These are phyloP conservation scores for Sugiyamaella marilandica DNA, from an alignment of 805 yeast species.

Conservation along the genomic window DNA sequence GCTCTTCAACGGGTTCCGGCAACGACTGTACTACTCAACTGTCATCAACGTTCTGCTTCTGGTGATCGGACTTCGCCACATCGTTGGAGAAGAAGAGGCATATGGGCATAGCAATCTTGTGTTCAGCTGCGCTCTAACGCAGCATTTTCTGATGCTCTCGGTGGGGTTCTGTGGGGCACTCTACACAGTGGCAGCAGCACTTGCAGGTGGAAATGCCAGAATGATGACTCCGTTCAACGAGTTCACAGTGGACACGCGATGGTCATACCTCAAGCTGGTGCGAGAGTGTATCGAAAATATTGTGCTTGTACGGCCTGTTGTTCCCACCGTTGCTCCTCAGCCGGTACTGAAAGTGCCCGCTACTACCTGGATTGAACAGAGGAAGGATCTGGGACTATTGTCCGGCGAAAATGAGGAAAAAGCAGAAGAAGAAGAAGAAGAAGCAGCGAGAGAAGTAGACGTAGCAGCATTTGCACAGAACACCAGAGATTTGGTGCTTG, in stretches of 20 bases:
- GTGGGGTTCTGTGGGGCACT: neutral
- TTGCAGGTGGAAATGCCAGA: neutral
- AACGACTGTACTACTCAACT: neutral
- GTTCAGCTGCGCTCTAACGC: neutral
- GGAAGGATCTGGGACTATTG: no score
- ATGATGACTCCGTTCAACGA: neutral
- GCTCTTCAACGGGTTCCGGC: neutral
- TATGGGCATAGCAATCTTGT: neutral
- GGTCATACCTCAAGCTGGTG: neutral
- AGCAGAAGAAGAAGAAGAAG: no score
- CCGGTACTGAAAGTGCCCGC: no score
- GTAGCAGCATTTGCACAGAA: no score
- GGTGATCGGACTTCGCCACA: neutral
- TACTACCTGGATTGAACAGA: no score
- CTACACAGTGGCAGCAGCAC: neutral
- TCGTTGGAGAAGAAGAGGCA: neutral
- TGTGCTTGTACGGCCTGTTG: no score
- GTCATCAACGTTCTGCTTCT: neutral
- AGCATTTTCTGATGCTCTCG: neutral
- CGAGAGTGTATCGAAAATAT: neutral
- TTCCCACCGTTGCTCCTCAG: no score
- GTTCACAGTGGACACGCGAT: neutral
- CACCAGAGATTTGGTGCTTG: no score
- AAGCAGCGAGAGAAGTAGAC: no score
- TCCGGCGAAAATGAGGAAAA: no score